phyloP scores from a whole-genome alignment of 495 filamentous ascomycete species.

The Jackrogersella multiformis region DNA sequence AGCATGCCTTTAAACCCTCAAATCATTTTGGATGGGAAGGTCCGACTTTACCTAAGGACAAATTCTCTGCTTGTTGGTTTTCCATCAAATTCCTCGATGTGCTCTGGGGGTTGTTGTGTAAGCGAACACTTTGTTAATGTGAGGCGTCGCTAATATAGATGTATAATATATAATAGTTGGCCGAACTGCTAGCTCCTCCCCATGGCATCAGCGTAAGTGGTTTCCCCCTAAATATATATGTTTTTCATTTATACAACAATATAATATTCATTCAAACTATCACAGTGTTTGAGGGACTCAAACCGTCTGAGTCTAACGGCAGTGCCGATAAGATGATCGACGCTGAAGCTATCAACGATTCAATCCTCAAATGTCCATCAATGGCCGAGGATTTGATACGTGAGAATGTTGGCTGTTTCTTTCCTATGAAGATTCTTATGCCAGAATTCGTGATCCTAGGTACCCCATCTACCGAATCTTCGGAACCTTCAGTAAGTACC shows the following conservation, averaged over 20 bases:
- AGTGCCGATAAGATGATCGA: background rate
- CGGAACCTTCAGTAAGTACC: too few species aligned
- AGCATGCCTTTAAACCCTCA: too few species aligned
- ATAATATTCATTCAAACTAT: background rate
- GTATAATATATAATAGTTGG: conserved; percentile 3
- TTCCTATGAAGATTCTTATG: background rate
- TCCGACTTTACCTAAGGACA: too few species aligned
- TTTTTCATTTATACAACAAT: too few species aligned
- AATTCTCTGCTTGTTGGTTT: too few species aligned
- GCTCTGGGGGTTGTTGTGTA: too few species aligned
- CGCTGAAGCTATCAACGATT: too few species aligned
- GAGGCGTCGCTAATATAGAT: background rate
- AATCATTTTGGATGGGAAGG: too few species aligned
- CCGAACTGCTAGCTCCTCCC: background rate
- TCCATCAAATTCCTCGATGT: too few species aligned
- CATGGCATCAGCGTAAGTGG: conserved; percentile 15
- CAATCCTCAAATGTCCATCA: background rate
- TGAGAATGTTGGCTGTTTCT: background rate
- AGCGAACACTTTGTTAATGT: too few species aligned
- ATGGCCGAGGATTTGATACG: background rate
- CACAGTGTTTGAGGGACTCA: background rate
- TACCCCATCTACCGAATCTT: too few species aligned
- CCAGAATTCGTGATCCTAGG: background rate
- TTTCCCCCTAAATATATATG: background rate
- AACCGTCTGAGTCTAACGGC: background rate